Evolutionary conservation across 169 alveolate genomes (phyloP).

Genomic region (Cyclospora cayetanensis): DNA sequence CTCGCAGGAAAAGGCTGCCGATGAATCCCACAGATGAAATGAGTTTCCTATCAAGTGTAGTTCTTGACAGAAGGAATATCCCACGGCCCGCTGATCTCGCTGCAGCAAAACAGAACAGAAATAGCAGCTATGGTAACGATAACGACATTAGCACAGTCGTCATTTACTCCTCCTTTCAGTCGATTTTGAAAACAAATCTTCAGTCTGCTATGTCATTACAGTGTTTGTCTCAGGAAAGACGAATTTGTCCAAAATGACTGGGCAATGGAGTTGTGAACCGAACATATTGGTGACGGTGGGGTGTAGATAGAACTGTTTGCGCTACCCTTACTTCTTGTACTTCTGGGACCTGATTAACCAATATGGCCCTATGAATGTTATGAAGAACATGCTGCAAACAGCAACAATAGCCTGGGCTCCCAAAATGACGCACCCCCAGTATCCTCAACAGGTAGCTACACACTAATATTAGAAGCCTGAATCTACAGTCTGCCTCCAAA

Average conservation of each 20-base stretch:
- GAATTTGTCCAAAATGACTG: background rate
- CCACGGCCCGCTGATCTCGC: slow-evolving; percentile 67
- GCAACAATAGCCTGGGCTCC: no score
- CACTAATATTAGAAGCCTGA: no score
- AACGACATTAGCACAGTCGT: background rate
- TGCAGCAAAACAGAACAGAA: background rate
- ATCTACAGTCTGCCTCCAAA: no score
- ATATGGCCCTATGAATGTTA: slow-evolving; percentile 65
- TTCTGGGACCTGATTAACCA: slow-evolving; percentile 63
- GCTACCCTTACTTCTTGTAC: slow-evolving; percentile 61
- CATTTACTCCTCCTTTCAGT: background rate
- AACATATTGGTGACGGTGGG: background rate
- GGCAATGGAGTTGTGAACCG: background rate
- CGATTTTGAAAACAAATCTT: background rate
- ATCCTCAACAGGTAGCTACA: no score
- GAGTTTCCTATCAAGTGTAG: slow-evolving; percentile 10
- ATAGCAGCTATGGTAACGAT: background rate
- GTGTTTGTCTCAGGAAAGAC: background rate
- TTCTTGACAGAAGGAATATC: slow-evolving; percentile 44
- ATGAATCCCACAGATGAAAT: no score
- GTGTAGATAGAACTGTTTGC: background rate
- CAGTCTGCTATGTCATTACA: background rate
- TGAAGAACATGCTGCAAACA: slow-evolving; percentile 40
- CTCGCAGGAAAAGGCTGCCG: no score
- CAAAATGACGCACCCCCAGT: no score